phyloP scores from a whole-genome alignment of 352 stramenopile genomes.

The Globisporangium carolinianum region DNA sequence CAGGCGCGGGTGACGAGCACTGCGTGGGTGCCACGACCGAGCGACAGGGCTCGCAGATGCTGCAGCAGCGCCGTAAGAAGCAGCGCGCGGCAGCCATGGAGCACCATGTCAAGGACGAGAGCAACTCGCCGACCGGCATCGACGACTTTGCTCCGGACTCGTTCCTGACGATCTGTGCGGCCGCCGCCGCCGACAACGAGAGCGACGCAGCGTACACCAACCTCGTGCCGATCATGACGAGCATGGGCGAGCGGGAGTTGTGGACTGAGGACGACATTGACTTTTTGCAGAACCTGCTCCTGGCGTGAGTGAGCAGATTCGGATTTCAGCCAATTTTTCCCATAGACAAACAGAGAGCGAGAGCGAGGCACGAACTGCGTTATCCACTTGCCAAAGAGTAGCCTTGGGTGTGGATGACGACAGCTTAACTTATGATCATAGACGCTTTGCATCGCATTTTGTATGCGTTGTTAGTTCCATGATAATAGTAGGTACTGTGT shows the following conservation, averaged over 20 bases:
- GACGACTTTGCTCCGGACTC: slow-evolving; percentile 52
- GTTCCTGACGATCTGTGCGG: slow-evolving; percentile 35
- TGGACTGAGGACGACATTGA: slow-evolving; percentile 82
- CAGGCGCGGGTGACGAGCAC: neutral
- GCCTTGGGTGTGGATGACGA: too few species aligned
- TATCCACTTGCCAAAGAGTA: too few species aligned
- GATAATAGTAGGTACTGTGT: too few species aligned
- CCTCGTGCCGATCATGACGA: slow-evolving; percentile 41
- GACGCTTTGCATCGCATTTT: too few species aligned
- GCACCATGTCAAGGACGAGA: slow-evolving; percentile 20
- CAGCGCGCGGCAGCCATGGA: slow-evolving; percentile 1
- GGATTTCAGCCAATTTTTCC: too few species aligned
- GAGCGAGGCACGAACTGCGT: neutral
- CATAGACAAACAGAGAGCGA: too few species aligned
- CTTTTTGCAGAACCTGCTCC: slow-evolving; percentile 66
- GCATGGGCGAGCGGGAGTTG: slow-evolving; percentile 39
- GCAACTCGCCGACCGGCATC: slow-evolving; percentile 45
- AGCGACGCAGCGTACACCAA: slow-evolving; percentile 25
- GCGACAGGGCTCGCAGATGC: neutral
- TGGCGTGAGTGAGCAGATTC: slow-evolving; percentile 24
- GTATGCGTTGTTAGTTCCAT: too few species aligned
- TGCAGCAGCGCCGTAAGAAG: slow-evolving; percentile 7
- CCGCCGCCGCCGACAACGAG: slow-evolving; percentile 15
- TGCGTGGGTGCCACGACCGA: neutral
- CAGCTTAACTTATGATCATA: too few species aligned